phyloP scores from a whole-genome alignment of 148 eudicot genomes.

The Pharnaceum exiguum region DNA sequence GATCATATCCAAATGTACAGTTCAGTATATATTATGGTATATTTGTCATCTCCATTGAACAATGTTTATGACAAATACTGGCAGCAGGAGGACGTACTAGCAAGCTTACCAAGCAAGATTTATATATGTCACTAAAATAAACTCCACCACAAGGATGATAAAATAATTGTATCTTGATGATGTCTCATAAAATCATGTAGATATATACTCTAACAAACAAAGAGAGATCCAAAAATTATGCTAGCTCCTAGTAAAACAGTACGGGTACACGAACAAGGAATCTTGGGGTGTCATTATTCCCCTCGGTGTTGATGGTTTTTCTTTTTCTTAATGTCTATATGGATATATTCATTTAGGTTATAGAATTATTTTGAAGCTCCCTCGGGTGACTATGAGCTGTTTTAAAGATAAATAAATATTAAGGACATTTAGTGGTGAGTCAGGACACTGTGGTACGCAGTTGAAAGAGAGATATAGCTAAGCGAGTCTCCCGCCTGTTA shows the following conservation, averaged over 20 bases:
- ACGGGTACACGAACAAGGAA: constrained; percentile 18
- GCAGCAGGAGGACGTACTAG: no score
- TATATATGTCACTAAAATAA: not conserved
- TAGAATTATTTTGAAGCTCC: constrained; percentile 10
- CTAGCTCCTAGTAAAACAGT: constrained; percentile 5
- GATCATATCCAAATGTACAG: no score
- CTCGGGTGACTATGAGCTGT: constrained; percentile 8
- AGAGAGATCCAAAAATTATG: constrained; percentile 9
- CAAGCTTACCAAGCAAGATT: not conserved
- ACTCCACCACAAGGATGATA: not conserved
- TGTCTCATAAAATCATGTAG: not conserved
- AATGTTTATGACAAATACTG: no score
- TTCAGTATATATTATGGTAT: no score
- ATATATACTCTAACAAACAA: not conserved
- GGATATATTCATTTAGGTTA: no score
- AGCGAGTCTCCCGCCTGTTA: constrained; percentile 27
- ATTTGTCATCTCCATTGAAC: no score
- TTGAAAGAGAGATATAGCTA: constrained; percentile 3
- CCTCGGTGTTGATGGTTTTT: no score
- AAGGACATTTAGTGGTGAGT: not conserved
- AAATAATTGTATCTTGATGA: not conserved
- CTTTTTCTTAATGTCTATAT: no score
- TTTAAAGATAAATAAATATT: not conserved
- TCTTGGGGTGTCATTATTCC: constrained; percentile 14
- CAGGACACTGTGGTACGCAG: constrained; percentile 24